These are phyloP conservation scores for Eudorina sp. DNA, from an alignment of 139 green algal genomes.

Conservation along the genomic window DNA sequence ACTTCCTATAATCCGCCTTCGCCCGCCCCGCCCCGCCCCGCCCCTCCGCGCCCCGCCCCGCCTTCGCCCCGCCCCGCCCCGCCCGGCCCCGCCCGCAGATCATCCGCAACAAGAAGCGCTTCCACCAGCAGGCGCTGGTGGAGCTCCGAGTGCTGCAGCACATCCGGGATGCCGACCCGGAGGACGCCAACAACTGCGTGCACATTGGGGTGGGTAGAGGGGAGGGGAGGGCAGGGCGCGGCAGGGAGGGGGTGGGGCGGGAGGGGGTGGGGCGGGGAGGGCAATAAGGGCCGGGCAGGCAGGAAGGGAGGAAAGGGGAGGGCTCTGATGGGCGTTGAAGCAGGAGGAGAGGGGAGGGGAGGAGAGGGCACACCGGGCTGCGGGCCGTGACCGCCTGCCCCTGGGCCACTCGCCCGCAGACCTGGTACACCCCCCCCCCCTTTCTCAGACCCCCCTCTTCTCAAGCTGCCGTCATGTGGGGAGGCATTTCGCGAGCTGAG, in stretches of 20 bases:
- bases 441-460: no score
- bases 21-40: no score
- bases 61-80: no score
- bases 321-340: neutral
- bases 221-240: neutral
- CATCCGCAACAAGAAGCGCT: constrained; percentile 93
- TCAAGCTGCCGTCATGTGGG: no score
- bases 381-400: no score
- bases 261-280: neutral
- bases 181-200: constrained; percentile 78
- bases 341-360: no score
- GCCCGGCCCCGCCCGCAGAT: constrained; percentile 46
- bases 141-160: constrained; percentile 87
- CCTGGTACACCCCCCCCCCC: no score
- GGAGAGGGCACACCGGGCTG: no score
- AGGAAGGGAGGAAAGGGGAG: neutral
- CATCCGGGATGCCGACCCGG: constrained; percentile 58
- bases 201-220: constrained; percentile 68
- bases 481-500: no score
- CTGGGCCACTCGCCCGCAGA: no score
- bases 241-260: neutral
- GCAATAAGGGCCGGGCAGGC: neutral
- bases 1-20: neutral
- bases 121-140: constrained; percentile 77
- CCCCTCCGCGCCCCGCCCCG: neutral